Conservation (phyloP, 176 grass and related monocot species). For the Cenchrus purpureus region DNA sequence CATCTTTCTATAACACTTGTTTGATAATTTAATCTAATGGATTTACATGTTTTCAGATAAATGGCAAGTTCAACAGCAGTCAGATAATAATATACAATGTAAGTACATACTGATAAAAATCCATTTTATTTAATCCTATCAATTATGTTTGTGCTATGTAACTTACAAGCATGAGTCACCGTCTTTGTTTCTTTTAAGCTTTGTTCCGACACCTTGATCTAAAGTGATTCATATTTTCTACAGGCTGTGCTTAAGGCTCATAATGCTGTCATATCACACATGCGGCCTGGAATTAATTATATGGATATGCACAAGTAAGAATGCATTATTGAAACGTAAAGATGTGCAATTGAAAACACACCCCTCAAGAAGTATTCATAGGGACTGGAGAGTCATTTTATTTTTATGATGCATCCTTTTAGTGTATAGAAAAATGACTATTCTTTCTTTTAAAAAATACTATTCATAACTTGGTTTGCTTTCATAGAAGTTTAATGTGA, state of each 20-base stretch:
- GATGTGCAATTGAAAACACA: slow-evolving; percentile 25
- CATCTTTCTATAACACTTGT: slow-evolving; percentile 22
- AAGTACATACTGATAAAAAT: slow-evolving; percentile 47
- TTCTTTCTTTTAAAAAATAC: neutral
- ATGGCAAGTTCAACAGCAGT: slow-evolving; percentile 82
- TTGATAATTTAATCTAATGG: slow-evolving; percentile 16
- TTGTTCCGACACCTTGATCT: slow-evolving; percentile 8
- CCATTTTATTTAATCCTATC: neutral
- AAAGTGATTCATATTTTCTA: slow-evolving; percentile 10
- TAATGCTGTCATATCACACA: slow-evolving; percentile 76
- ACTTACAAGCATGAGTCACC: neutral
- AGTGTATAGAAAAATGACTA: neutral
- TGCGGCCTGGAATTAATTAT: slow-evolving; percentile 83
- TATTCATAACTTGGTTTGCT: neutral
- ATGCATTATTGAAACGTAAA: slow-evolving; percentile 2
- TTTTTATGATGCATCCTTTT: neutral
- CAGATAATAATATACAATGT: slow-evolving; percentile 89
- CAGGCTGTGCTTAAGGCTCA: slow-evolving; percentile 97
- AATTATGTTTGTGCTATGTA: neutral
- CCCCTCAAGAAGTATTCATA: slow-evolving; percentile 10
- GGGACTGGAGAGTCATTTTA: slow-evolving; percentile 7
- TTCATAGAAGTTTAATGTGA: neutral
- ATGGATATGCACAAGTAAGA: slow-evolving; percentile 92
- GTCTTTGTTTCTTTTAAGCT: neutral
- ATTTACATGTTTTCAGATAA: slow-evolving; percentile 64